Evolutionary conservation across 129 eudicot species (phyloP), one percentile per base, ranked within the genome.

Genomic region (Sambucus nigra): DNA sequence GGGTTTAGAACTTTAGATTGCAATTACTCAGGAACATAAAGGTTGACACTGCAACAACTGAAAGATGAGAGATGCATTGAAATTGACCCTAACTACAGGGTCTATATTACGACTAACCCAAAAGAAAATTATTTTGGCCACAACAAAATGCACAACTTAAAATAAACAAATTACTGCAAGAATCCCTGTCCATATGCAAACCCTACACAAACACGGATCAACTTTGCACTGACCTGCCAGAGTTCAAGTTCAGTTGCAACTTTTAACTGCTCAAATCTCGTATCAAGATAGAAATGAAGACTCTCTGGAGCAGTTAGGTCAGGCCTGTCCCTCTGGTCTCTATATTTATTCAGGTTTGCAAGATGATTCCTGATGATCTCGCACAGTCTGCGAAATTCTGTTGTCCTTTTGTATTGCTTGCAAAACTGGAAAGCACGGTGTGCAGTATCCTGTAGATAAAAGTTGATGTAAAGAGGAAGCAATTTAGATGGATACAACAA

Each of bases 231-330:
- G 10, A 91, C 98, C 98, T 92, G 99, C 99, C 99, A 92, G 15
- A 86, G 86, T 65, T 80, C 91, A 62, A 92, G 91, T 68, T 92
- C 99, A 7, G 94, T 92, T n/a, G 99, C 95, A 74, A 92, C 75
- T 77, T 82, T 92, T 24, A 92, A 59, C 68, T 92, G 99, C 78
- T 92, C 94, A 68, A 92, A 79, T 75, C 99, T 57, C 56, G 96
- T 92, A 41, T 92, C 96, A 24, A 92, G 88, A 65, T 92, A 92
- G 48, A 92, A 80, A 69, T 86, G 84, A 35, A 92, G 56, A 66
- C 87, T 86, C 55, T 92, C 99, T 15, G 99, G 91, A 39, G 94
- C 91, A 28, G 91, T 53, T 32, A 92, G 80, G 42, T 92, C 96
- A 59, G 99, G 99, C 33, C 96, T 80, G 65, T 92, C 96, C 63